Evolutionary conservation across 2,329 filamentous ascomycete genomes (phyloP).

Genomic region (Cladosporium sp.): DNA sequence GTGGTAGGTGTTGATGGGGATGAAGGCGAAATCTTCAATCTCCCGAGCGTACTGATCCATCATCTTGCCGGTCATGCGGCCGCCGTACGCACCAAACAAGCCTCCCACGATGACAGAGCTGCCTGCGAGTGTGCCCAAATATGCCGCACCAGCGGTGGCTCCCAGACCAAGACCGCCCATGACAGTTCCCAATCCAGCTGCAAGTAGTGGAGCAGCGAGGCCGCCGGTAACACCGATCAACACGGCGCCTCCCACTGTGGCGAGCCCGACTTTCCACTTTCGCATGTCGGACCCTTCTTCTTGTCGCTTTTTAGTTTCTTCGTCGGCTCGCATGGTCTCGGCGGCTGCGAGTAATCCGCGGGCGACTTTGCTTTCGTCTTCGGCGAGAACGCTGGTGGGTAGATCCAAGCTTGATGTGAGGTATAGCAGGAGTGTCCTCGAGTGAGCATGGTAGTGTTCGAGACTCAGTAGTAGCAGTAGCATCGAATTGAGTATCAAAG

Average conservation of each 20-base stretch:
- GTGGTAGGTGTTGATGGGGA: conserved; percentile 67
- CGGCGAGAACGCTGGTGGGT: conserved; percentile 35
- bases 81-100: conserved; percentile 89
- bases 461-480: conserved; percentile 43
- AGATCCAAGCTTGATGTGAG: conserved; percentile 40
- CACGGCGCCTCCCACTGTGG: conserved; percentile 83
- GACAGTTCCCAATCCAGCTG: conserved; percentile 76
- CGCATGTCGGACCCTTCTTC: conserved; percentile 67
- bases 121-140: conserved; percentile 78
- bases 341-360: conserved; percentile 73
- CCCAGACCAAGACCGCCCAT: conserved; percentile 77
- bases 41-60: conserved; percentile 86
- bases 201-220: conserved; percentile 74
- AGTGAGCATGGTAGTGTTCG: conserved; percentile 43
- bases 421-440: conserved; percentile 39
- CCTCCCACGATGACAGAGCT: conserved; percentile 78
- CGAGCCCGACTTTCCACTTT: conserved; percentile 82
- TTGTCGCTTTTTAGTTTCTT: conserved; percentile 71
- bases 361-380: conserved; percentile 67
- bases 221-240: conserved; percentile 81
- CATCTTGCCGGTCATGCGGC: conserved; percentile 79
- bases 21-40: conserved; percentile 84
- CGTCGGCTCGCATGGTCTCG: conserved; percentile 74
- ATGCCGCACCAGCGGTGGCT: conserved; percentile 70
- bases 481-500: conserved; percentile 42